A percentile compares a stretch with the other conserved stretches of the same genome.
These are phyloP conservation scores for Aspergillus luchuensis DNA, from an alignment of 2,329 filamentous ascomycete genomes.

Conservation along the genomic window DNA sequence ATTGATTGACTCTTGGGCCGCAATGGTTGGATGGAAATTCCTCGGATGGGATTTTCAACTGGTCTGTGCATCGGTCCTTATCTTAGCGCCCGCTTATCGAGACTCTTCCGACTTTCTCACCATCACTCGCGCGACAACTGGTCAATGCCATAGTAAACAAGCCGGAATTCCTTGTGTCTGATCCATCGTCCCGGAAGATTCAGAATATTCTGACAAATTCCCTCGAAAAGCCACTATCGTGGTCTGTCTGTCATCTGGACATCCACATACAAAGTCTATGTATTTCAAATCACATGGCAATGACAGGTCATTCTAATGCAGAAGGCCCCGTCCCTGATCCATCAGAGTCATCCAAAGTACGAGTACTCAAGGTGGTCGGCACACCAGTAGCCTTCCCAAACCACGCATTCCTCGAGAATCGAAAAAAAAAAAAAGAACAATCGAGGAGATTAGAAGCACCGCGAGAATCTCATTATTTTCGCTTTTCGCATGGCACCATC, in stretches of 20 bases:
- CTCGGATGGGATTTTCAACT: constrained; percentile 31
- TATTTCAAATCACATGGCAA: constrained; percentile 10
- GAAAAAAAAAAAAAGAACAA: not conserved
- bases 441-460: not conserved
- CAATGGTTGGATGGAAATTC: constrained; percentile 8
- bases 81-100: constrained; percentile 36
- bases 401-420: not conserved
- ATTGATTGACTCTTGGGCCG: not conserved
- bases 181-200: not conserved
- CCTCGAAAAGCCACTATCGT: not conserved
- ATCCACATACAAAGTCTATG: not conserved
- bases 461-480: not conserved
- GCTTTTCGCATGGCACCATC: not conserved
- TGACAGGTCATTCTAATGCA: constrained; percentile 5
- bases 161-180: not conserved
- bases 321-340: not conserved
- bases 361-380: not conserved
- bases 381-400: not conserved
- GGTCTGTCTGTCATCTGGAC: not conserved
- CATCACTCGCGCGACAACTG: not conserved
- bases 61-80: constrained; percentile 42
- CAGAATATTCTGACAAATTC: not conserved
- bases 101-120: not conserved
- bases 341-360: not conserved
- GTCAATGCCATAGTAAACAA: not conserved